Percentiles rank a stretch among this genome's conserved stretches.
Conservation (phyloP, 2,329 filamentous ascomycete species). For the Aspergillus sp. region DNA sequence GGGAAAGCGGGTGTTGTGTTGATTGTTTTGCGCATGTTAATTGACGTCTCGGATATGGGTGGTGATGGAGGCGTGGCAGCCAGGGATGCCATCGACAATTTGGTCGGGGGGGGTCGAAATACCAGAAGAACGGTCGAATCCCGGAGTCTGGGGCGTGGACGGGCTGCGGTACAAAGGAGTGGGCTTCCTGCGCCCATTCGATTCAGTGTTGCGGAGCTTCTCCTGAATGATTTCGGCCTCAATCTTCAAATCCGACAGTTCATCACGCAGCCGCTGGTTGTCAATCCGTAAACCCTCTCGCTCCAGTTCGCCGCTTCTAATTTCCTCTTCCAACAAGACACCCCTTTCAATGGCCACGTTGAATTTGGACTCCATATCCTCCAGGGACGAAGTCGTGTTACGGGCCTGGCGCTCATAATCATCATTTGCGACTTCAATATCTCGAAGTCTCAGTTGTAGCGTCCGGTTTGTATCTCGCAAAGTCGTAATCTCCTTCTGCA, state of each 20-base stretch:
- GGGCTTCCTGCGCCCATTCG: constrained; percentile 48
- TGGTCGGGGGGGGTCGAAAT: constrained; percentile 80
- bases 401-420: constrained; percentile 95
- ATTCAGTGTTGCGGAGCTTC: constrained; percentile 73
- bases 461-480: constrained; percentile 80
- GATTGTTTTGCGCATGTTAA: constrained; percentile 51
- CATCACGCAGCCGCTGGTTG: constrained; percentile 80
- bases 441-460: constrained; percentile 76
- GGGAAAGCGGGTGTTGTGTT: constrained; percentile 47
- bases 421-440: constrained; percentile 97
- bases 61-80: constrained; percentile 85
- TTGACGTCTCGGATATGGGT: constrained; percentile 82
- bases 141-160: constrained; percentile 57
- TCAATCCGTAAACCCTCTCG: constrained; percentile 86
- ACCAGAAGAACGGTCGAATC: constrained; percentile 69
- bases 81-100: constrained; percentile 59
- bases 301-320: constrained; percentile 86
- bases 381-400: constrained; percentile 90
- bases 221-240: constrained; percentile 92
- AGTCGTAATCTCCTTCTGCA: constrained; percentile 94
- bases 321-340: constrained; percentile 93
- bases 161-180: constrained; percentile 46
- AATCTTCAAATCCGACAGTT: constrained; percentile 87
- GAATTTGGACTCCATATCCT: constrained; percentile 96
- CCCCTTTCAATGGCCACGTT: constrained; percentile 88